Conservation (phyloP, 1,139 yeast species). For the Candida dubliniensis region DNA sequence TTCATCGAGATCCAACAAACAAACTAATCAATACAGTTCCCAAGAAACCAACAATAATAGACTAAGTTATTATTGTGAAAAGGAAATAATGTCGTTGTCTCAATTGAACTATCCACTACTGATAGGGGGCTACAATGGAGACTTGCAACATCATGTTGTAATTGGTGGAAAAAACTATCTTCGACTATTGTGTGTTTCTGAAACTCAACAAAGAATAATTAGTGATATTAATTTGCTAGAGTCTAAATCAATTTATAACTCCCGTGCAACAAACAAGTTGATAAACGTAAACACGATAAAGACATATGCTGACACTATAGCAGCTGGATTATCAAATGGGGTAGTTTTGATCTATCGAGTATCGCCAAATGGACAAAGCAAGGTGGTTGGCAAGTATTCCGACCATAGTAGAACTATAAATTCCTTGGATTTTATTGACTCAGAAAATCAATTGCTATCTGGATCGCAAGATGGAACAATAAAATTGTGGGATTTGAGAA, state of each 20-base stretch:
- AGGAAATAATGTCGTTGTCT: constrained; percentile 29
- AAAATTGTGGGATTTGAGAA: constrained; percentile 83
- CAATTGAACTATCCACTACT: constrained; percentile 22
- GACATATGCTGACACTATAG: constrained; percentile 35
- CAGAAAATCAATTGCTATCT: constrained; percentile 62
- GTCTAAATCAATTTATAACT: constrained; percentile 47
- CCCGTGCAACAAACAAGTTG: constrained; percentile 34
- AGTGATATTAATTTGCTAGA: constrained; percentile 49
- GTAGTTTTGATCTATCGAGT: constrained; percentile 34
- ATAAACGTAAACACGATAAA: constrained; percentile 44
- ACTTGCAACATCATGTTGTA: constrained; percentile 36
- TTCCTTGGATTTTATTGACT: constrained; percentile 65
- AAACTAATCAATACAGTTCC: constrained; percentile 4
- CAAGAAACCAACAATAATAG: constrained; percentile 12
- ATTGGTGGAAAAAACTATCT: constrained; percentile 62
- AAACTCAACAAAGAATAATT: constrained; percentile 36
- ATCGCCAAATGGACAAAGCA: constrained; percentile 36
- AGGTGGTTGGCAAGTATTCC: constrained; percentile 46
- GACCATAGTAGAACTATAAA: constrained; percentile 85
- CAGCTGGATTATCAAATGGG: constrained; percentile 47
- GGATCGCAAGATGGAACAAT: constrained; percentile 93
- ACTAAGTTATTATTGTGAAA: constrained; percentile 27
- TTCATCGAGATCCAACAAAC: constrained; percentile 16
- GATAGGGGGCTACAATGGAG: constrained; percentile 10
- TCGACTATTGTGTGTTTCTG: constrained; percentile 46